Base-by-base conservation (phyloP, 2,329 filamentous ascomycete genomes). In the Sporothrix schenckii region DNA sequence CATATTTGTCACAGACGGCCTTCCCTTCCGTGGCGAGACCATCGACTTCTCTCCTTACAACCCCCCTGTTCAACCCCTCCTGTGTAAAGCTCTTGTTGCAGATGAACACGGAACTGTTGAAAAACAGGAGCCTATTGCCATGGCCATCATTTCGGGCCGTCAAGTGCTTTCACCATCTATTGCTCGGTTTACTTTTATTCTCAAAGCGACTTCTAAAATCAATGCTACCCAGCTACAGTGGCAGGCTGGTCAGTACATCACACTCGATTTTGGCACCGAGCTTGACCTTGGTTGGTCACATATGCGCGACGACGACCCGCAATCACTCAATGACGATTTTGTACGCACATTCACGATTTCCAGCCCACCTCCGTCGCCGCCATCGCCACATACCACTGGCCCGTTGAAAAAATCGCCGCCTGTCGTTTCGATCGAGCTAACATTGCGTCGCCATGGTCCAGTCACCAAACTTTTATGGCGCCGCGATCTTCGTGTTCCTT, bases 331-430 rank as follows among this genome's bases (percentile, higher is more conserved):
- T 75, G 93, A 97, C 77, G 92, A 97, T 77, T 94, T 88, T 72
- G 83, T 95, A 4, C 84, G 93, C 39, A 96, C 92, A 0, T 97
- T 97, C 76, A 97, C 93, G 1, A 85, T 97, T 0, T 92, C 90
- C 1, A 92, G 86, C 2, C 79, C 81, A 1, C 34, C 34, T 34
- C 34, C 34, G 34, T 87, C 89, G 0, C 74, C 87, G 0, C 71
- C 76, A 1, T 10, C 16, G n/a, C 30, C 21, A 10, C 49, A 39
- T 21, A n/a, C 19, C 11, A 4, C 1, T 24, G 24, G 7, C 24
- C 13, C 14, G n/a, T 30, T 13, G 6, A 49, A 50, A 34, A 19
- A 21, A 21, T 6, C 52, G 10, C 2, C 21, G 10, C 34, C n/a
- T 2, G n/a, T 21, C 13, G 44, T 67, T 70, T 76, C 83, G 75